phyloP scores from a whole-genome alignment of 2,329 filamentous ascomycete genomes.

The Fusarium illudens region DNA sequence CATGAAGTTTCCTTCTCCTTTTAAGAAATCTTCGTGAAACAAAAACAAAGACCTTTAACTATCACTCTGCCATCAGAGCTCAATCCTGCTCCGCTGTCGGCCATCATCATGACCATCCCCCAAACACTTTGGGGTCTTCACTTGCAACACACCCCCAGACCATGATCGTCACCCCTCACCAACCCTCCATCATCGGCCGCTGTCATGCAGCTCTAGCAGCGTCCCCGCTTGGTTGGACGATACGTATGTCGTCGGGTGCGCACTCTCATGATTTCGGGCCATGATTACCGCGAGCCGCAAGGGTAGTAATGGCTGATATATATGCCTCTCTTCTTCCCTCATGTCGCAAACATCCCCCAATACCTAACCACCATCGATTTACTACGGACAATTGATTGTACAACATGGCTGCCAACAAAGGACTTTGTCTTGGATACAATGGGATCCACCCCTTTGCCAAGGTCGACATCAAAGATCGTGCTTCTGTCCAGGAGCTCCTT shows the following conservation, averaged over 20 bases:
- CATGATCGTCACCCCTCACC: slow-evolving; percentile 17
- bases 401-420: slow-evolving; percentile 32
- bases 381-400: not conserved
- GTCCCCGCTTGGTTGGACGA: slow-evolving; percentile 20
- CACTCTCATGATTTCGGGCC: slow-evolving; percentile 17
- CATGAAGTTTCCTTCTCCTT: not conserved
- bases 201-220: slow-evolving; percentile 9
- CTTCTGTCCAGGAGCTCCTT: slow-evolving; percentile 68
- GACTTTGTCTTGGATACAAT: slow-evolving; percentile 58
- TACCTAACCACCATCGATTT: not conserved
- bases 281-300: slow-evolving; percentile 10
- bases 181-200: slow-evolving; percentile 21
- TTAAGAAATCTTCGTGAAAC: not conserved
- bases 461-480: slow-evolving; percentile 59
- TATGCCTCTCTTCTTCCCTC: slow-evolving; percentile 7
- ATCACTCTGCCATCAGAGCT: not conserved
- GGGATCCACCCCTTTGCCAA: slow-evolving; percentile 64
- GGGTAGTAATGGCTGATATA: slow-evolving; percentile 8
- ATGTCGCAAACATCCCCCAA: not conserved
- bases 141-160: not conserved
- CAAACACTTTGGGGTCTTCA: slow-evolving; percentile 28
- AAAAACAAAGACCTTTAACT: not conserved
- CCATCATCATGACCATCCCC: slow-evolving; percentile 17
- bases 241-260: not conserved
- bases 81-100: slow-evolving; percentile 4